Conservation (phyloP, 306 rosid genomes). For the Medicago lupulina region DNA sequence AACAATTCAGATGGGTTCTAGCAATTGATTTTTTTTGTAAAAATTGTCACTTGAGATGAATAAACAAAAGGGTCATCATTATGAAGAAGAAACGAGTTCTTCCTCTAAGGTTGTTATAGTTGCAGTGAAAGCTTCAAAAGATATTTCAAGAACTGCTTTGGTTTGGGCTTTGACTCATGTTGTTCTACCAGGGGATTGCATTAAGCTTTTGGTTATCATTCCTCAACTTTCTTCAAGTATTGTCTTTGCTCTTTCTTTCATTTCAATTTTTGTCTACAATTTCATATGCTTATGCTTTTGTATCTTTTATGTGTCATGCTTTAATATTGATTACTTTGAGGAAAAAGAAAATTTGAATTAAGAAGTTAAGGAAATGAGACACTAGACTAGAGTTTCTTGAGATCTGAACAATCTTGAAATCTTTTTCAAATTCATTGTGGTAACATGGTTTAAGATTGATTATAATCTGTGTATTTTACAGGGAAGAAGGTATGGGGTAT, state of each 20-base stretch:
- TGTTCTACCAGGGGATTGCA: conserved; percentile 91
- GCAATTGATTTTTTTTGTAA: conserved; percentile 27
- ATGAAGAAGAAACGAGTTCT: conserved; percentile 45
- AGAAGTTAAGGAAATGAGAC: conserved; percentile 30
- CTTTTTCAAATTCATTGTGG: conserved; percentile 19
- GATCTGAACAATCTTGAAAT: conserved; percentile 40
- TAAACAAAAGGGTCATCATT: conserved; percentile 49
- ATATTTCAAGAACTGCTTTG: conserved; percentile 73
- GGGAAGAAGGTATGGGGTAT: conserved; percentile 75
- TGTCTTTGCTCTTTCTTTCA: conserved; percentile 41
- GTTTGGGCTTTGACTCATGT: conserved; percentile 98
- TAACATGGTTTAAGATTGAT: conserved; percentile 18
- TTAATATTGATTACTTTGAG: conserved; percentile 16
- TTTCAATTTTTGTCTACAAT: conserved; percentile 20
- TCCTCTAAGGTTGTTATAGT: conserved; percentile 77
- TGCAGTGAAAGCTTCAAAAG: conserved; percentile 85
- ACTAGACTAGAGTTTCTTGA: background rate
- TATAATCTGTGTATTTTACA: conserved; percentile 48
- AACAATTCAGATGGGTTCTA: conserved; percentile 40
- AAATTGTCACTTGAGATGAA: conserved; percentile 61
- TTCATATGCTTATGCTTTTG: conserved; percentile 12
- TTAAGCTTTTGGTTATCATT: conserved; percentile 79
- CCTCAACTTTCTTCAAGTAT: conserved; percentile 74
- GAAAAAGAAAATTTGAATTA: background rate
- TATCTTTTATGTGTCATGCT: background rate